Percentiles rank a stretch among this genome's conserved stretches.
Evolutionary conservation across 129 eudicot genomes (phyloP).

Genomic region (Daucus carota): DH1_v3.0 NC_030386.2:38261001-38261500

Average conservation of each 20-base stretch:
- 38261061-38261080: background rate
- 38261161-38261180: background rate
- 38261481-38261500: conserved; percentile 61
- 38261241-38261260: background rate
- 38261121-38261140: background rate
- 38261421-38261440: conserved; percentile 31
- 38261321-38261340: background rate
- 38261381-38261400: conserved; percentile 38
- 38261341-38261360: conserved; percentile 66
- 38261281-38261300: background rate
- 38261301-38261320: background rate
- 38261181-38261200: background rate
- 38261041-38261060: background rate
- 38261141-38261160: background rate
- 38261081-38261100: background rate
- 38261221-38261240: background rate
- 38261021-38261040: background rate
- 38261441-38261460: conserved; percentile 33
- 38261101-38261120: background rate
- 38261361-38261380: conserved; percentile 39
- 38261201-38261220: background rate
- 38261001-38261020: background rate
- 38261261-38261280: background rate
- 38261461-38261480: conserved; percentile 39
- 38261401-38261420: conserved; percentile 56